Conservation (phyloP, 176 grass and related monocot species). For the Lolium multiflorum region DNA sequence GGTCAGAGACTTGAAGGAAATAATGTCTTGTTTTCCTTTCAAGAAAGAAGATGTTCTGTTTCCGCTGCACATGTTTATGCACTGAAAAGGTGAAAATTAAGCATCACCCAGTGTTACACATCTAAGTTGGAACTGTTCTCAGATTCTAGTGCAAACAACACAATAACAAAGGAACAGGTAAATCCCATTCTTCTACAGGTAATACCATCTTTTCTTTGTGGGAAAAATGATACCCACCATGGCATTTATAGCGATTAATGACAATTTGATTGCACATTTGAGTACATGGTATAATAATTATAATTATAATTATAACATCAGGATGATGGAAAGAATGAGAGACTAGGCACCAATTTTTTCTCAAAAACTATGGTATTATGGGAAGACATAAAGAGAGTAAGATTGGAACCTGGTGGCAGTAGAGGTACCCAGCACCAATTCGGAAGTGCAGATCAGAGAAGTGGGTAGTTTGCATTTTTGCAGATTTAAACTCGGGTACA, state of each 20-base stretch:
- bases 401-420: constrained; percentile 78
- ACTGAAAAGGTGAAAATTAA: background rate
- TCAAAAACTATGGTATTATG: background rate
- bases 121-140: background rate
- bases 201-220: background rate
- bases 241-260: background rate
- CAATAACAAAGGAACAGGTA: constrained; percentile 27
- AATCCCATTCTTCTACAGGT: background rate
- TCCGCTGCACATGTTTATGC: background rate
- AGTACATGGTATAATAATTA: no score
- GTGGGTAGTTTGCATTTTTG: constrained; percentile 69
- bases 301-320: background rate
- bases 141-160: background rate
- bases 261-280: background rate
- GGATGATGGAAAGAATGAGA: background rate
- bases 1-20: constrained; percentile 7
- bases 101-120: background rate
- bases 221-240: background rate
- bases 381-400: constrained; percentile 38
- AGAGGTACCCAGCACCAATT: constrained; percentile 83
- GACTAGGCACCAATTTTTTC: background rate
- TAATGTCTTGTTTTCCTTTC: background rate
- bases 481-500: constrained; percentile 69
- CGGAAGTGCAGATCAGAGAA: constrained; percentile 80
- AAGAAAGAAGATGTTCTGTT: background rate